Percentiles rank a stretch among this genome's conserved stretches.
Conservation (phyloP, 768 basidiomycete species). For the Pisolithus tinctorius region DNA sequence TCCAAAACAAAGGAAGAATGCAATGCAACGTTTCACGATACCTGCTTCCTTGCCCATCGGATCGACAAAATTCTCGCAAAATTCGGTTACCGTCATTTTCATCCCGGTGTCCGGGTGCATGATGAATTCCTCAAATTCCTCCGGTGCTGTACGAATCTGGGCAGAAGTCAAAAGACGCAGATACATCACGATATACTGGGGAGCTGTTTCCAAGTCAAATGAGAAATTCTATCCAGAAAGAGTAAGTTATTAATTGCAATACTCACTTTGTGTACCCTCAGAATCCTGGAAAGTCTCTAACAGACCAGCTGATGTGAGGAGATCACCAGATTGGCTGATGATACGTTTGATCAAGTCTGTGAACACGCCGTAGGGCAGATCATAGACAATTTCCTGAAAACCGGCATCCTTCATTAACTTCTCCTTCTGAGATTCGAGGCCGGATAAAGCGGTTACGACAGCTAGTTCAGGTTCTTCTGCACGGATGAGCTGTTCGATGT, state of each 20-base stretch:
- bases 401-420: constrained; percentile 49
- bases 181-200: constrained; percentile 72
- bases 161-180: constrained; percentile 80
- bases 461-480: constrained; percentile 38
- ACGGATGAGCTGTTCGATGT: constrained; percentile 62
- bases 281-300: constrained; percentile 42
- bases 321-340: constrained; percentile 11
- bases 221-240: not conserved
- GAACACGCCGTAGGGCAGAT: constrained; percentile 70
- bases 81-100: constrained; percentile 49
- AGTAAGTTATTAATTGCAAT: not conserved
- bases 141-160: constrained; percentile 61
- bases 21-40: constrained; percentile 13
- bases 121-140: constrained; percentile 64
- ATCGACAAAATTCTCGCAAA: constrained; percentile 77
- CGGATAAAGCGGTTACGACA: constrained; percentile 37
- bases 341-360: constrained; percentile 35
- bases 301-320: constrained; percentile 32
- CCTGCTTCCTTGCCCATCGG: constrained; percentile 74
- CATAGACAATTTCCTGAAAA: constrained; percentile 63
- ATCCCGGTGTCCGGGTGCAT: constrained; percentile 66
- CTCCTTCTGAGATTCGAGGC: constrained; percentile 32
- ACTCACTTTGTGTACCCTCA: constrained; percentile 34
- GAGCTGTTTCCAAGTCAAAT: constrained; percentile 32
- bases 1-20: not conserved